Conservation (phyloP, 2,329 filamentous ascomycete genomes). For the Gaeumannomyces tritici region DNA sequence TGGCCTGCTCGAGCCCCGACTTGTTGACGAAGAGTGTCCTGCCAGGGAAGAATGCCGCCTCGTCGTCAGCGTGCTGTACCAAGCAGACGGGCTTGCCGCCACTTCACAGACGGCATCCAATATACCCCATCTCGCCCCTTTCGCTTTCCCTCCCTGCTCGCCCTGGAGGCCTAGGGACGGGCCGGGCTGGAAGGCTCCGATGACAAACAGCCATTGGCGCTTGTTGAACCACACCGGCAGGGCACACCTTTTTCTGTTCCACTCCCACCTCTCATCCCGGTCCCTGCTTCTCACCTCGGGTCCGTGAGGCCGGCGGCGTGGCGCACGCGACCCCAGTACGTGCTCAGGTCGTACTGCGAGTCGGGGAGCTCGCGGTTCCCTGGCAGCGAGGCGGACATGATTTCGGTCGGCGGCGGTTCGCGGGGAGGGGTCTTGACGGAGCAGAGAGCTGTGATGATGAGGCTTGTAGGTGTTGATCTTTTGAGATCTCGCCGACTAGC, state of each 20-base stretch:
- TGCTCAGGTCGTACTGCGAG: slow-evolving; percentile 85
- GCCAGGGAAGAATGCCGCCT: slow-evolving; percentile 5
- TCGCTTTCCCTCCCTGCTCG: background rate
- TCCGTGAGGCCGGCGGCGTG: slow-evolving; percentile 87
- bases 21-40: slow-evolving; percentile 81
- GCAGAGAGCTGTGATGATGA: too few relatives aligned
- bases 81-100: background rate
- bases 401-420: slow-evolving; percentile 4
- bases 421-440: background rate
- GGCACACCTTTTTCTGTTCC: background rate
- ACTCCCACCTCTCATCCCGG: background rate
- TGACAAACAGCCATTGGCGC: background rate
- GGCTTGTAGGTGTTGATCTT: too few relatives aligned
- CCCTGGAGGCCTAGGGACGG: too few relatives aligned
- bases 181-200: background rate
- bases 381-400: slow-evolving; percentile 57
- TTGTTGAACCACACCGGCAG: background rate
- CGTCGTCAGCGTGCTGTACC: background rate
- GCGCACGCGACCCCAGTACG: slow-evolving; percentile 89
- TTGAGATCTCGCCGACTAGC: too few relatives aligned
- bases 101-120: background rate
- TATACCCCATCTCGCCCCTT: background rate
- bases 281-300: slow-evolving; percentile 66
- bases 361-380: slow-evolving; percentile 73
- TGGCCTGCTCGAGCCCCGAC: slow-evolving; percentile 75